Evolutionary conservation across 768 basidiomycete genomes (phyloP).

Genomic region (Tricholoma sp.): DNA sequence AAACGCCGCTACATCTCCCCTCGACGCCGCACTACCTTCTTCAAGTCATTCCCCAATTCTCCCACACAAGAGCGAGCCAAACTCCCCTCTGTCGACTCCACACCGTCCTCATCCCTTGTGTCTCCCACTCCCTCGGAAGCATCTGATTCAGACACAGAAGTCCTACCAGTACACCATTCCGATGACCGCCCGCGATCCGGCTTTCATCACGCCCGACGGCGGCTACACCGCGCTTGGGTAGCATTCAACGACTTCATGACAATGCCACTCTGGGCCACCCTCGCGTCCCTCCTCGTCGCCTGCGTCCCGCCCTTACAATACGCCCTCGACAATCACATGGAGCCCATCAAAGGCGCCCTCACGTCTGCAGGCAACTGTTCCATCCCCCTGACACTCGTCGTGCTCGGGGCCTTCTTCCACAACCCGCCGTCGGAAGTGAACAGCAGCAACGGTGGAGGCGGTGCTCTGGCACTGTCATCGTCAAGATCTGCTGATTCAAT

Average conservation of each 20-base stretch:
- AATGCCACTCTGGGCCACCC: constrained; percentile 78
- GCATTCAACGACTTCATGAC: constrained; percentile 77
- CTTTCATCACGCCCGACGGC: constrained; percentile 19
- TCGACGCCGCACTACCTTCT: constrained; percentile 13
- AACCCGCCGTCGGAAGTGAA: constrained; percentile 23
- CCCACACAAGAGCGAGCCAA: constrained; percentile 5
- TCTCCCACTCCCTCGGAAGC: constrained; percentile 1
- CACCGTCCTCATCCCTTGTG: background rate
- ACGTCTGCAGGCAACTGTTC: constrained; percentile 67
- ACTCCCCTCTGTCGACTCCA: constrained; percentile 2
- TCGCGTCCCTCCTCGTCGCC: constrained; percentile 72
- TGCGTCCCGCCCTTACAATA: constrained; percentile 73
- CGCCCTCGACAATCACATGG: constrained; percentile 56
- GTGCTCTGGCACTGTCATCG: background rate
- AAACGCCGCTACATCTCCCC: constrained; percentile 2
- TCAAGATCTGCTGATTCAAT: constrained; percentile 27
- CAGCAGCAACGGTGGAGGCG: background rate
- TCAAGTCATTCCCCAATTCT: constrained; percentile 17
- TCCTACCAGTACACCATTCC: constrained; percentile 6
- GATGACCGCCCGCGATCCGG: constrained; percentile 1
- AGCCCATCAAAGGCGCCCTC: constrained; percentile 65
- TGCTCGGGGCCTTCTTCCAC: constrained; percentile 92
- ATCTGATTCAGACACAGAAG: constrained; percentile 15
- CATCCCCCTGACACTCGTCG: constrained; percentile 85
- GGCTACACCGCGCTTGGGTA: constrained; percentile 25